Conservation (phyloP, 1,139 yeast species). For the Spencermartinsiella ligniputridi region DNA sequence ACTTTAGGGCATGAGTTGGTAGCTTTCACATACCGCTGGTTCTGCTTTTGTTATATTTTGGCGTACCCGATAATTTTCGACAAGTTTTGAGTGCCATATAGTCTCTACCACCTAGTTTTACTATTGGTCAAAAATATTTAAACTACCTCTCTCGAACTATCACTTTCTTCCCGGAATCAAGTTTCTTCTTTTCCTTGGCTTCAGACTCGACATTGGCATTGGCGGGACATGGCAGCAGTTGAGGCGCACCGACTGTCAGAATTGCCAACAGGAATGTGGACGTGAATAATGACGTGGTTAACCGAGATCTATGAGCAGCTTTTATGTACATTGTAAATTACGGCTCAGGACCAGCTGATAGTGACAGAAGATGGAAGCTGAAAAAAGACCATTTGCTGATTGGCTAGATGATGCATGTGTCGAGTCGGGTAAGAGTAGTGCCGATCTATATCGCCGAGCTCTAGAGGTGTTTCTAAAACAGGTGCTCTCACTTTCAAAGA, state of each 20-base stretch:
- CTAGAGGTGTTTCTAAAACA: not conserved
- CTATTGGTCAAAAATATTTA: too few species aligned
- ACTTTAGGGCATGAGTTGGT: too few species aligned
- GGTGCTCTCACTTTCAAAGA: too few species aligned
- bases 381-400: constrained; percentile 1
- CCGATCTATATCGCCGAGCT: not conserved
- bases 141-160: constrained; percentile 9
- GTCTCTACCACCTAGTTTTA: too few species aligned
- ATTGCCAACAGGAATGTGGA: constrained; percentile 74
- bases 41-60: too few species aligned
- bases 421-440: not conserved
- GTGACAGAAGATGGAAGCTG: not conserved
- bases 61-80: too few species aligned
- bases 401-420: not conserved
- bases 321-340: constrained; percentile 31
- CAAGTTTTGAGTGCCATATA: too few species aligned
- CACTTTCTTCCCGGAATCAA: constrained; percentile 11
- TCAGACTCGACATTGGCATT: constrained; percentile 37
- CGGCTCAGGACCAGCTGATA: not conserved
- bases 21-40: too few species aligned
- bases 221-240: constrained; percentile 72
- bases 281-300: constrained; percentile 65
- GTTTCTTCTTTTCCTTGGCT: constrained; percentile 8
- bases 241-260: constrained; percentile 64
- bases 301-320: constrained; percentile 52